Evolutionary conservation across 2,329 filamentous ascomycete genomes (phyloP), one percentile per base, ranked within the genome.

Genomic region (Aaosphaeria arxii): DNA sequence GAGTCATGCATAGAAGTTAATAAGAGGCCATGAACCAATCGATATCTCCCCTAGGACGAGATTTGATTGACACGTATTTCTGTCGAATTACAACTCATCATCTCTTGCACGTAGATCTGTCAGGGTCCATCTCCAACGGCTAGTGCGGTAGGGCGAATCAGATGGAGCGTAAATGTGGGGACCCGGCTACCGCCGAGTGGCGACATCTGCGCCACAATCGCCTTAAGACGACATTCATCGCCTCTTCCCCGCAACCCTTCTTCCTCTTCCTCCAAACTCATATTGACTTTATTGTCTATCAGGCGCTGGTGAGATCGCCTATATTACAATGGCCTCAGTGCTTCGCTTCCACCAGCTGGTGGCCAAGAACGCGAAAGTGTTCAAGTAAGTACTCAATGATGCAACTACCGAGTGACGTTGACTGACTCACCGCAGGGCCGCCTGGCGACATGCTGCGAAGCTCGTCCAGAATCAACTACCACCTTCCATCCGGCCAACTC

Each of bases 401-500:
- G 17, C 17, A 5, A 11, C 11, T 5, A 39, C 46, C n/a, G 28
- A 43, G 48, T 67, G 47, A 67, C 52, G 43, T 46, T 43, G 40
- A 42, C 48, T 36, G n/a, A 36, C 33, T 36, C 33, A 9, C n/a
- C 33, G 4, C 33, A 77, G 75, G 62, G 71, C 73, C 59, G 74
- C 73, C 60, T 73, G 75, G 66, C 73, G 74, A 59, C 72, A 76
- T 56, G 70, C 74, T 47, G 71, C 74, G 43, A 71, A 70, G 52
- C 67, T 74, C 45, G 63, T 78, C 49, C 72, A 74, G 62, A 64
- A 70, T 48, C 72, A 75, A 49, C 59, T 79, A 44, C 68, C 71
- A 46, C 64, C 73, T 33, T 67, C 71, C 49, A 46, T 64, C 49
- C 69, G 73, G 47, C 71, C 77, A 51, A 61, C 73, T 17, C 65